Base-by-base conservation (phyloP, 805 yeast genomes). In the Candida insectalens region DNA sequence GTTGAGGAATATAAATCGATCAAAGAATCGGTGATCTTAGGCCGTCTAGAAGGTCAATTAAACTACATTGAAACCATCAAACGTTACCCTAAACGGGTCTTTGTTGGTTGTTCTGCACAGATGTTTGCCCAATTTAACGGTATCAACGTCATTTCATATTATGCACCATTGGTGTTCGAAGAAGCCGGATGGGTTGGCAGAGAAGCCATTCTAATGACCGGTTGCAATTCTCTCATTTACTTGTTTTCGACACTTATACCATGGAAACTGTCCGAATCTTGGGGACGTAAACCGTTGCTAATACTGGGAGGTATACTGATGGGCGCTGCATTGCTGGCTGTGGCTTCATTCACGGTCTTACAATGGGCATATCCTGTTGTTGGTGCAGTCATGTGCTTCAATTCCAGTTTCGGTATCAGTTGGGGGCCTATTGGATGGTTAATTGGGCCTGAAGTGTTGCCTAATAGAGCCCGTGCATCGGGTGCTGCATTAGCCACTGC, bases 401-500 rank as follows among this genome's bases (percentile, higher is more conserved):
- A 84, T 49, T 83, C 94, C 2, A 75, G 77, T 3, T 87, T 87
- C 59, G 96, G 95, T 13, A 76, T 74, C 49, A 77, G 89, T 35
- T 88, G 95, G 94, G 96, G 96, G 7, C 95, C 95, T 3, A 77
- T 87, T 35, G 94, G 94, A 9, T 85, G 96, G 96, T 58, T 80
- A 27, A 76, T 80, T 54, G 59, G 46, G 1, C 84, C 88, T 45
- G 95, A 84, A 58, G 84, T 88, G 32, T 69, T 87, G 35, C 96
- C 96, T 0, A 70, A 83, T 41, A 66, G 78, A 14, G 84, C 85
- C 8, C 70, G 96, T 35, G 84, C 95, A 3, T 82, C 85, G 46
- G 95, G 95, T 38, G 94, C 95, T 0, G 83, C 94, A 2, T 62
- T 84, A 41, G 80, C 94, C 1, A 87, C 96, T 1, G 95, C 95